Evolutionary conservation across 257 asterid species (phyloP).

Genomic region (Ocimum tenuiflorum): DNA sequence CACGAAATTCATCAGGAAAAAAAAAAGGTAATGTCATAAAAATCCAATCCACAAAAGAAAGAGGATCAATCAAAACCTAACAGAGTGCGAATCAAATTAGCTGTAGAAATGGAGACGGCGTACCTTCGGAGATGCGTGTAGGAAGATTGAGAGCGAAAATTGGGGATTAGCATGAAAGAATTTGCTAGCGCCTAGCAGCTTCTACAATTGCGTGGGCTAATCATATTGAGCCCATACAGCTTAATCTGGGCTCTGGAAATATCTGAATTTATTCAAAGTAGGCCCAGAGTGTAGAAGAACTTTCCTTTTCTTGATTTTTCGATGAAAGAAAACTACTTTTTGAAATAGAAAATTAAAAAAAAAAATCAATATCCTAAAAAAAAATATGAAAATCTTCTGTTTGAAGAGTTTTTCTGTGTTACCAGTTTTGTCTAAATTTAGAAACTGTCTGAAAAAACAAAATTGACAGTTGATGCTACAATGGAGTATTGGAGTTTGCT

Average conservation of each 20-base stretch:
- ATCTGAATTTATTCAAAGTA: too few relatives aligned
- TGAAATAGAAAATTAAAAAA: too few relatives aligned
- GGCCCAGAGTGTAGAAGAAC: neutral
- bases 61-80: neutral
- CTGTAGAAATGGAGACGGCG: neutral
- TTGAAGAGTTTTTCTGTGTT: neutral
- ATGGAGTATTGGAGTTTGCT: too few relatives aligned
- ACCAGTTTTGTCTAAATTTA: too few relatives aligned
- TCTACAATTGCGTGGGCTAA: conserved; percentile 11
- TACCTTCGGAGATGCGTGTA: conserved; percentile 15
- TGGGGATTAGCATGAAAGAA: neutral
- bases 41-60: neutral
- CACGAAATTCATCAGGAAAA: neutral
- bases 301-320: too few relatives aligned
- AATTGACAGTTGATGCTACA: too few relatives aligned
- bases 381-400: too few relatives aligned
- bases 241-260: neutral
- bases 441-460: too few relatives aligned
- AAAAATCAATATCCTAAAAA: too few relatives aligned
- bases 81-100: neutral
- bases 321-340: too few relatives aligned
- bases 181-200: neutral
- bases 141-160: conserved; percentile 5
- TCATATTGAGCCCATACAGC: neutral
- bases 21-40: neutral